Base-by-base conservation (phyloP, 768 basidiomycete species). In the Boletus edulis region DNA sequence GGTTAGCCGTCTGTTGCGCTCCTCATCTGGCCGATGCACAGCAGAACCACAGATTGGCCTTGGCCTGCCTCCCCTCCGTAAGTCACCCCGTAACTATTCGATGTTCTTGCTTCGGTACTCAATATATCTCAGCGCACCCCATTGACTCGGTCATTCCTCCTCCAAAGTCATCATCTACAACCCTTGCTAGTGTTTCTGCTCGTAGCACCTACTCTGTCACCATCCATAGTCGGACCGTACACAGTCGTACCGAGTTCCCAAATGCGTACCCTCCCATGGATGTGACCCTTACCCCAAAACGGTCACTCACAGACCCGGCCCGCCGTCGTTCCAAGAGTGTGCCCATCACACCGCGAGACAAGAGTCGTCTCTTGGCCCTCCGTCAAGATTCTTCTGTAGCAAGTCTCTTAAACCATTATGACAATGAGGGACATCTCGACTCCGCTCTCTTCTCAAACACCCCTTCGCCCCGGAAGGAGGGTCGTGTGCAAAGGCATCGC, bases 371-470 rank as follows among this genome's bases (percentile, higher is more conserved):
- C 11, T 69, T 80, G 13, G 72, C 79, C 20, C 76, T 92, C 44
- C 84, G 85, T 42, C 83, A 84, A 27, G 89, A 92, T 57, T 89
- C 89, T 4, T 91, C 90, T 20, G 87, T 92, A 29, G 86, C 78
- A 14, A 91, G 86, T 60, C 73, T 92, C 22, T 72, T 91, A 35
- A 78, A 83, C 52, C 73, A 89, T 58, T 92, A 91, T 60, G 89
- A 91, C 61, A 82, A 87, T 5, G 75, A 87, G 51, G 89, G 89
- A 17, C 78, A 79, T 49, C 74, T 91, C 27, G 76, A 83, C 15
- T 74, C 77, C 5, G 68, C 78, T 37, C 81, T 81, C 9, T 92
- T 92, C 66, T 85, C 86, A 0, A 89, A 89, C 60, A 71, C 83
- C 44, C 63, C 79, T 62, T 66, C 68, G 4, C 60, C 66, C 5